Percentiles rank a stretch among this genome's conserved stretches.
Evolutionary conservation across 2,329 filamentous ascomycete species (phyloP).

Genomic region (Thermoascus crustaceus): DNA sequence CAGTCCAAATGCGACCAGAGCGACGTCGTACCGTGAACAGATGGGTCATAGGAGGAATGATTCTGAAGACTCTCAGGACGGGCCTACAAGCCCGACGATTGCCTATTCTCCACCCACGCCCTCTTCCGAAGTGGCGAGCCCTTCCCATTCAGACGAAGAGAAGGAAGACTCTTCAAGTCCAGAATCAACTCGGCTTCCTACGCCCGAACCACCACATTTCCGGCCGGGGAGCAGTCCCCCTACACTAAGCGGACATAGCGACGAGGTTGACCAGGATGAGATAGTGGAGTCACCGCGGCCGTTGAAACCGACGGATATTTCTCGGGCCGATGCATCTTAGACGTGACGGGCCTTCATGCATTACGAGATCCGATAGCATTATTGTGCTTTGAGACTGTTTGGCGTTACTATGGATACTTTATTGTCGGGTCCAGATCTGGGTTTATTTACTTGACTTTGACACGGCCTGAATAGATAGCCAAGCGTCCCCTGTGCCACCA

Average conservation of each 20-base stretch:
- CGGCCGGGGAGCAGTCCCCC: conserved; percentile 11
- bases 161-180: conserved; percentile 10
- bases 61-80: conserved; percentile 29
- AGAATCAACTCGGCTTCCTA: conserved; percentile 15
- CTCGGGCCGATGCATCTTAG: no score
- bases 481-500: no score
- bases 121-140: conserved; percentile 18
- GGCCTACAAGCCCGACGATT: conserved; percentile 22
- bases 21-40: conserved; percentile 22
- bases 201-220: conserved; percentile 15
- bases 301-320: not conserved
- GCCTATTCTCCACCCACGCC: conserved; percentile 35
- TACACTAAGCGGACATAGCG: conserved; percentile 2
- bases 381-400: no score
- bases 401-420: no score
- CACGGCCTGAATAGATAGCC: no score
- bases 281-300: not conserved
- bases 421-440: no score
- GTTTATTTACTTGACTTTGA: no score
- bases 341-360: no score
- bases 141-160: conserved; percentile 16
- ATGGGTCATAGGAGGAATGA: conserved; percentile 21
- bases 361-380: no score
- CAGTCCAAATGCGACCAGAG: conserved; percentile 31
- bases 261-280: not conserved